These are phyloP conservation scores for Drosera capensis DNA, from an alignment of 148 eudicot species.

Conservation along the genomic window DNA sequence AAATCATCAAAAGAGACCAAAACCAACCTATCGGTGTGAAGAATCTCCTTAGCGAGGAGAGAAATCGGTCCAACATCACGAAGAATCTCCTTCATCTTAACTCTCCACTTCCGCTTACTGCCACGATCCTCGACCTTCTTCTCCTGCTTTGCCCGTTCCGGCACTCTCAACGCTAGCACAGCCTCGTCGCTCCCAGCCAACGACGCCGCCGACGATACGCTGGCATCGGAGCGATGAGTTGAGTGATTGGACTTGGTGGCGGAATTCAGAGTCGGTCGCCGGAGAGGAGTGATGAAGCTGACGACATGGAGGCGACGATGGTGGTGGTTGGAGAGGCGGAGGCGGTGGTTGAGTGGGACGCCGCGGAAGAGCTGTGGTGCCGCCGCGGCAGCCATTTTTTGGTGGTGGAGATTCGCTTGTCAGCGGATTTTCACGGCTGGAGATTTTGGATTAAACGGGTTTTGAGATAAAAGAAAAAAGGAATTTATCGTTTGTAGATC, in stretches of 20 bases:
- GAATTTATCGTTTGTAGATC: too few species aligned
- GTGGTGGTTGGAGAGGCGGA: too few species aligned
- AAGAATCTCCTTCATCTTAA: conserved; percentile 41
- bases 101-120: conserved; percentile 41
- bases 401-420: too few species aligned
- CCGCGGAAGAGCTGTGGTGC: too few species aligned
- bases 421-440: too few species aligned
- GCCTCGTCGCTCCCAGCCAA: conserved; percentile 2
- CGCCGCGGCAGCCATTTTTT: too few species aligned
- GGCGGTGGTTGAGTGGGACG: too few species aligned
- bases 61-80: conserved; percentile 42
- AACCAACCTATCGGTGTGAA: conserved; percentile 75
- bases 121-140: conserved; percentile 17
- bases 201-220: conserved; percentile 5
- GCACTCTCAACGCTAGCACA: conserved; percentile 7
- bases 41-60: conserved; percentile 42
- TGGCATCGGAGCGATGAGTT: conserved; percentile 17
- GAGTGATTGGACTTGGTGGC: conserved; percentile 16
- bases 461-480: too few species aligned
- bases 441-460: too few species aligned
- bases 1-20: too few species aligned
- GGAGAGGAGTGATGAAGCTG: conserved; percentile 5
- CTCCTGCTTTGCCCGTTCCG: conserved; percentile 19
- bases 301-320: too few species aligned
- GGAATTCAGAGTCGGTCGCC: conserved; percentile 8